Base-by-base conservation (phyloP, 768 basidiomycete species). In the Cubamyces sp. region DNA sequence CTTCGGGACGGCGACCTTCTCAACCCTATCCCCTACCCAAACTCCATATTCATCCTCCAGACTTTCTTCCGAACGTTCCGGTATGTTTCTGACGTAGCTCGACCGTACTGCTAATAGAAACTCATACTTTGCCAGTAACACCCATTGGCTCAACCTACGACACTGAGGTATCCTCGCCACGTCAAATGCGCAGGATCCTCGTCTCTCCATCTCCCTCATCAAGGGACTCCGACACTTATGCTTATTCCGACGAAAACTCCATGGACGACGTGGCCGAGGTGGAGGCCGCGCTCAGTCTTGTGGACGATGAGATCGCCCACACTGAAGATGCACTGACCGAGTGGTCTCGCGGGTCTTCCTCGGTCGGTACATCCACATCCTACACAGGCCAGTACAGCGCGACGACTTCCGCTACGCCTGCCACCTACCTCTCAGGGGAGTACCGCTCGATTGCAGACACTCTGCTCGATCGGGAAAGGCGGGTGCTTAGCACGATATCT, bases 401-500 rank as follows among this genome's bases (percentile, higher is more conserved):
- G 11, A 50, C 47, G 6, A 48, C 58, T 66, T 77, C n/a, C 68
- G 73, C 59, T 34, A 65, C 62, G 52, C 78, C 42, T 61, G 75
- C 66, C 73, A 78, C 49, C 66, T 82, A 56, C 25, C 57, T 70
- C 19, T 71, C 69, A 46, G 68, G 58, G 49, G 56, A 62, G 43
- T 62, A 66, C 43, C 66, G 57, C 19, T 64, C 77, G 15, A 76
- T 78, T 5, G 75, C 81, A 7, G 78, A 79, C 60, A 80, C 79
- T 12, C 49, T 76, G 48, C 65, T 74, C 23, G 75, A 78, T 48
- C 76, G 80, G 15, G 78, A 78, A 47, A 82, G 84, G 11, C 74
- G 78, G 25, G 71, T 79, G 37, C 78, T 93, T 19, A 93, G 91
- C 69, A 87, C 83, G 2, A 94, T 94, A 61, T 84, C 90, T 3